A percentile compares a stretch with the other conserved stretches of the same genome.
Conservation (phyloP, 1,284 basidiomycete species). For the Austroboletus niveus region DNA sequence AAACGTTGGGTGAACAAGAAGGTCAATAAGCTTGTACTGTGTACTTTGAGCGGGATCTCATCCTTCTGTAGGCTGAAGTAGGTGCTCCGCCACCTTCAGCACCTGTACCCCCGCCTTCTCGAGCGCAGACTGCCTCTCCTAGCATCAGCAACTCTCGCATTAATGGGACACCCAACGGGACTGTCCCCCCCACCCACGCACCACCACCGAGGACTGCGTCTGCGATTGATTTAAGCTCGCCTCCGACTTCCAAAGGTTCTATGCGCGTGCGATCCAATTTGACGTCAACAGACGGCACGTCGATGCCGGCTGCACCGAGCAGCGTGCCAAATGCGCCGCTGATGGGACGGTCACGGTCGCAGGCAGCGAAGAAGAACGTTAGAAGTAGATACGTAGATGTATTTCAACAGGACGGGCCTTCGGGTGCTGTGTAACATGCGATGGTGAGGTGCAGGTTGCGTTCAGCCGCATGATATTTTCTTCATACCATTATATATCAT, state of each 20-base stretch:
- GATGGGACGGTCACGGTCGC: slow-evolving; percentile 55
- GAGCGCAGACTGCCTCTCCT: slow-evolving; percentile 79
- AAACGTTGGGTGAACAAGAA: slow-evolving; percentile 98
- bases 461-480: slow-evolving; percentile 5
- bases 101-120: slow-evolving; percentile 53
- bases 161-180: slow-evolving; percentile 22
- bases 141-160: slow-evolving; percentile 39
- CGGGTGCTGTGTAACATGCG: slow-evolving; percentile 14
- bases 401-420: slow-evolving; percentile 55
- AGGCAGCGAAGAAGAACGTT: slow-evolving; percentile 68
- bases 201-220: slow-evolving; percentile 60
- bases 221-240: slow-evolving; percentile 53
- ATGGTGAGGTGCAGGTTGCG: neutral
- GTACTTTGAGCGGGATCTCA: slow-evolving; percentile 3
- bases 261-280: slow-evolving; percentile 66
- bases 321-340: slow-evolving; percentile 42
- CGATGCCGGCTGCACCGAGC: slow-evolving; percentile 35
- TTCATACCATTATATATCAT: slow-evolving; percentile 21
- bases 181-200: slow-evolving; percentile 25
- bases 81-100: slow-evolving; percentile 45
- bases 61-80: slow-evolving; percentile 45
- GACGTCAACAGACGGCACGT: slow-evolving; percentile 45
- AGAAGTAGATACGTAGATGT: slow-evolving; percentile 85
- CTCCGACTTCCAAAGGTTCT: slow-evolving; percentile 49
- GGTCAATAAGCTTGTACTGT: slow-evolving; percentile 42